Percentiles rank a stretch among this genome's conserved stretches.
phyloP scores from a whole-genome alignment of 2,329 filamentous ascomycete species.

The Hortaea werneckii region DNA sequence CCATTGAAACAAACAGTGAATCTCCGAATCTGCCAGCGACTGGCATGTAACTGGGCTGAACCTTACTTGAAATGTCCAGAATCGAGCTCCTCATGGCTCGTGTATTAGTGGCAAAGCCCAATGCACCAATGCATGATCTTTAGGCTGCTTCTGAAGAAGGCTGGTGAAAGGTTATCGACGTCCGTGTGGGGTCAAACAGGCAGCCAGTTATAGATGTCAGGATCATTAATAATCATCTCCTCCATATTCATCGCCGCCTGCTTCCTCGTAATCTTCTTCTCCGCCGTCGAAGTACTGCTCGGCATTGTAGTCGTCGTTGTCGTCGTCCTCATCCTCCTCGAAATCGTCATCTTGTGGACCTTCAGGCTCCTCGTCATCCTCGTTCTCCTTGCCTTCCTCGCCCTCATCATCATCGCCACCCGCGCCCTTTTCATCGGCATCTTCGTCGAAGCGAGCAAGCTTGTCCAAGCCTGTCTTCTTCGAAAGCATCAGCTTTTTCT shows the following conservation, averaged over 20 bases:
- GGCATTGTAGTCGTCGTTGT: conserved; percentile 46
- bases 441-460: conserved; percentile 8
- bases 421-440: conserved; percentile 1
- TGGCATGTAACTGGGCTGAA: too few species aligned
- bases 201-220: not conserved
- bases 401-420: conserved; percentile 24
- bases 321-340: conserved; percentile 48
- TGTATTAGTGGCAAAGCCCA: too few species aligned
- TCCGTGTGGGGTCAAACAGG: too few species aligned
- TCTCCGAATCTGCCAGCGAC: too few species aligned
- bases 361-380: conserved; percentile 17
- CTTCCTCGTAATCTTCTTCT: conserved; percentile 33
- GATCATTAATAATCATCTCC: conserved; percentile 1
- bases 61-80: too few species aligned
- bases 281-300: conserved; percentile 36
- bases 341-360: conserved; percentile 31
- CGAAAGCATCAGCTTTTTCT: conserved; percentile 6
- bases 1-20: too few species aligned
- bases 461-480: conserved; percentile 5
- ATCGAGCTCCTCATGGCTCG: too few species aligned
- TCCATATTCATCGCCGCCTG: conserved; percentile 5
- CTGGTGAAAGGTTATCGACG: too few species aligned
- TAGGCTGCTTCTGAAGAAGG: too few species aligned
- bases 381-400: conserved; percentile 57
- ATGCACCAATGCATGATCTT: too few species aligned